phyloP scores from a whole-genome alignment of 108 stramenopile genomes.

The Aurantiochytrium sp. region DNA sequence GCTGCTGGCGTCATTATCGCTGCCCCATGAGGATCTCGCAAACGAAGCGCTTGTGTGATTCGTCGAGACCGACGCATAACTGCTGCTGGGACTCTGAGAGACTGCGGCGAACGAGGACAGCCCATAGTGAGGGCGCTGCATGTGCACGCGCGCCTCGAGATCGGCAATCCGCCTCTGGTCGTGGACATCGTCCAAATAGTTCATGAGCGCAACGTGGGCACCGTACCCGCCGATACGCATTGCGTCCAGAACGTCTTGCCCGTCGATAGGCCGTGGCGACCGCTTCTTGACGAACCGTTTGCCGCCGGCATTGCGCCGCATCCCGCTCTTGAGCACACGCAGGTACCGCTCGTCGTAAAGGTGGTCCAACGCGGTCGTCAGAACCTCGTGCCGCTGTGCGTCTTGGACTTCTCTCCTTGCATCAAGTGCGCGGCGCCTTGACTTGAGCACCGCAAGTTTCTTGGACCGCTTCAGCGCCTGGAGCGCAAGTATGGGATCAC shows the following conservation, averaged over 20 bases:
- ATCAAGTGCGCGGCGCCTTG: neutral
- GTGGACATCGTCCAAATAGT: neutral
- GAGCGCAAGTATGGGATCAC: neutral
- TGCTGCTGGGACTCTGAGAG: neutral
- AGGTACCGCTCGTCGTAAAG: neutral
- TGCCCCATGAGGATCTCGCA: neutral
- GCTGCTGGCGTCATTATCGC: neutral
- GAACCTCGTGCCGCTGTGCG: neutral
- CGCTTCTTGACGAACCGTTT: no score
- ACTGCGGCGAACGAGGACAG: no score
- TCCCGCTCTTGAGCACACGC: neutral
- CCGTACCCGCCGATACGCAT: neutral
- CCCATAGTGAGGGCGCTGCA: neutral
- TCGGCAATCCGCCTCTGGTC: neutral
- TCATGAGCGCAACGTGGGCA: neutral
- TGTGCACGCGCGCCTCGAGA: neutral
- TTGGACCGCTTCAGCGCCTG: neutral
- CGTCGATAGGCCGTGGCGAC: no score
- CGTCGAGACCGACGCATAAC: no score
- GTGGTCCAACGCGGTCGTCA: neutral
- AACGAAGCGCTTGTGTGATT: no score
- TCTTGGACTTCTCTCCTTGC: neutral
- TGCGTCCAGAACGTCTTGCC: no score
- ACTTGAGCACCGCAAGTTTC: neutral
- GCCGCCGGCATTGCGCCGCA: neutral